Evolutionary conservation across 305 asterid genomes (phyloP).

Genomic region (Petunia hybrid): DNA sequence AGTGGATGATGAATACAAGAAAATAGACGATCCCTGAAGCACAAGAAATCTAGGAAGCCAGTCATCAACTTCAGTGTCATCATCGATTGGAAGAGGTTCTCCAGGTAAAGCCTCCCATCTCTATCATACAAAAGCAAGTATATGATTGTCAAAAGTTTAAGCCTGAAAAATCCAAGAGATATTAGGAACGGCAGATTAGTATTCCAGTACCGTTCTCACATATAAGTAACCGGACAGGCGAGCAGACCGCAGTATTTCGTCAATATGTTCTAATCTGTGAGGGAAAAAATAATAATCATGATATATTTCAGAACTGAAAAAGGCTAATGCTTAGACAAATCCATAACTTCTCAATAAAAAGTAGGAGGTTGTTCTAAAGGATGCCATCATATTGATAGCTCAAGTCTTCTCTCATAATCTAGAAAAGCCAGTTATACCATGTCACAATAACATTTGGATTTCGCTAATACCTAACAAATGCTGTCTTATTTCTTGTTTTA

Average conservation of each 20-base stretch:
- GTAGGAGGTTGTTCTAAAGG: background rate
- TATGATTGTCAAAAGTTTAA: background rate
- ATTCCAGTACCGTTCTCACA: slow-evolving; percentile 65
- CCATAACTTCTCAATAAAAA: background rate
- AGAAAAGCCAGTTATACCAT: background rate
- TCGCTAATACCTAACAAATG: background rate
- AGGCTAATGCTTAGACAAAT: slow-evolving; percentile 7
- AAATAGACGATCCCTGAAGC: slow-evolving; percentile 81
- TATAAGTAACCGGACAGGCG: slow-evolving; percentile 81
- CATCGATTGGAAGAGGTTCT: slow-evolving; percentile 85
- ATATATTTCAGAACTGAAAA: slow-evolving; percentile 19
- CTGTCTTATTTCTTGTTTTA: background rate
- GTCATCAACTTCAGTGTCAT: slow-evolving; percentile 90
- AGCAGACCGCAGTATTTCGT: slow-evolving; percentile 86
- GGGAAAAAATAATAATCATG: background rate
- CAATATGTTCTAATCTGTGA: slow-evolving; percentile 85
- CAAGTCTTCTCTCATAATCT: background rate
- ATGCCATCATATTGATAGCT: slow-evolving; percentile 6
- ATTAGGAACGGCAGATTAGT: slow-evolving; percentile 9
- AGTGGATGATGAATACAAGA: slow-evolving; percentile 65
- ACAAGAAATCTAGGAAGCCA: slow-evolving; percentile 95
- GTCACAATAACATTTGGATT: background rate
- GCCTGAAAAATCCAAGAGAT: slow-evolving; percentile 2
- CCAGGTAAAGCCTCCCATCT: slow-evolving; percentile 97
- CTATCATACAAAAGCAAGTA: slow-evolving; percentile 44